These are phyloP conservation scores for Senna siamea DNA, from an alignment of 306 rosid species.

Conservation along the genomic window DNA sequence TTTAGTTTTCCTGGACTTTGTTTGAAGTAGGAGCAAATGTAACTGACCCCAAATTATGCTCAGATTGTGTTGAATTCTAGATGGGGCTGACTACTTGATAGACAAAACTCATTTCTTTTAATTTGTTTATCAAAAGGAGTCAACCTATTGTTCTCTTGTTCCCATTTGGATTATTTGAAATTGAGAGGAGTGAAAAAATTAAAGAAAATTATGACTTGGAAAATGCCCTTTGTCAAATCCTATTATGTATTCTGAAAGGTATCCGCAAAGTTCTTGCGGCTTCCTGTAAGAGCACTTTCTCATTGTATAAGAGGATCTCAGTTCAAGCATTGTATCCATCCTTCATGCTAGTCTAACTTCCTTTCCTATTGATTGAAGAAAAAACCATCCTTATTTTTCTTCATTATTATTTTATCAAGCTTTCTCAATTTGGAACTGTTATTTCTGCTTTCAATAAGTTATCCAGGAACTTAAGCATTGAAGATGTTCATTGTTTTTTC, in stretches of 20 bases:
- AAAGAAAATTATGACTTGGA: slow-evolving; percentile 29
- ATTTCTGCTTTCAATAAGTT: slow-evolving; percentile 2
- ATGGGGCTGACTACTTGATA: slow-evolving; percentile 32
- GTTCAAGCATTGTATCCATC: slow-evolving; percentile 39
- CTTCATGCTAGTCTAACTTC: slow-evolving; percentile 26
- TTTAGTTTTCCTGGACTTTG: slow-evolving; percentile 40
- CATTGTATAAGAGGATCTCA: slow-evolving; percentile 23
- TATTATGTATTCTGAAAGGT: slow-evolving; percentile 25
- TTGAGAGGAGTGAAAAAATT: neutral
- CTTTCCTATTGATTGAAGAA: slow-evolving; percentile 21
- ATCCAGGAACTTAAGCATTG: slow-evolving; percentile 32
- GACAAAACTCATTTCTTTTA: slow-evolving; percentile 35
- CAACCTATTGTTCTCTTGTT: slow-evolving; percentile 39
- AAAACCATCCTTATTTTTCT: neutral
- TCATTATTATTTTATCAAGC: neutral
- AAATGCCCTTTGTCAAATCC: slow-evolving; percentile 30
- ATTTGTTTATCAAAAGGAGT: slow-evolving; percentile 41
- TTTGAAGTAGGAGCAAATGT: slow-evolving; percentile 46
- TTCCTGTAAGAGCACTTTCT: slow-evolving; percentile 38
- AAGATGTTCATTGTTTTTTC: slow-evolving; percentile 28
- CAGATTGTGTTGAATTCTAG: slow-evolving; percentile 40
- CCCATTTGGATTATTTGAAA: slow-evolving; percentile 29
- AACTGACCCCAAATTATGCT: slow-evolving; percentile 40
- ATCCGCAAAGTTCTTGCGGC: slow-evolving; percentile 15
- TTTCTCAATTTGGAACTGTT: no score